phyloP scores from a whole-genome alignment of 2,329 filamentous ascomycete species.

The Colletotrichum orchidophilum region DNA sequence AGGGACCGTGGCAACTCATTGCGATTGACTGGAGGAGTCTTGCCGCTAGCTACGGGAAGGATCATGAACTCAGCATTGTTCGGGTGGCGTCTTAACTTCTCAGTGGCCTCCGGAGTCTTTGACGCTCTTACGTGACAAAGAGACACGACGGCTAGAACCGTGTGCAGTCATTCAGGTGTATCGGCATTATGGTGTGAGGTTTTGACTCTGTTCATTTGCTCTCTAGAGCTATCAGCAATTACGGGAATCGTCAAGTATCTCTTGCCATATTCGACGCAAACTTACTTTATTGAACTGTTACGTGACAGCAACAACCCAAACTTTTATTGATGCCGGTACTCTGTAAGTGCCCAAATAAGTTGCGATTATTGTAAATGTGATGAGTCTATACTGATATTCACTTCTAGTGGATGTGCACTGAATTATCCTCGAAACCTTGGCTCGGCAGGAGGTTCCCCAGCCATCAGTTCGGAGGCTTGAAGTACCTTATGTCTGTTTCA shows the following conservation, averaged over 20 bases:
- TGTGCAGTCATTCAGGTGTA: background rate
- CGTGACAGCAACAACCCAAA: background rate
- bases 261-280: background rate
- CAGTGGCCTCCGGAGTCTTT: background rate
- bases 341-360: background rate
- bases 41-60: constrained; percentile 36
- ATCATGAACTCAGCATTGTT: constrained; percentile 34
- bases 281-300: background rate
- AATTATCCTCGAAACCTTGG: background rate
- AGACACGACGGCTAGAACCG: background rate
- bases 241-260: background rate
- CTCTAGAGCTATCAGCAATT: background rate
- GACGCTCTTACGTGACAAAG: background rate
- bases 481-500: background rate
- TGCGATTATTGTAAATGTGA: background rate
- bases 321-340: background rate
- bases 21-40: constrained; percentile 45
- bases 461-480: background rate
- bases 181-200: background rate
- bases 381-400: too few species aligned
- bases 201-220: too few species aligned
- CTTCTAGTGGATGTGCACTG: too few species aligned
- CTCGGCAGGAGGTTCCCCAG: background rate
- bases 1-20: constrained; percentile 35
- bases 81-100: constrained; percentile 18